Evolutionary conservation across 345 rosid genomes (phyloP).

Genomic region (Melastoma malabathricum): DNA sequence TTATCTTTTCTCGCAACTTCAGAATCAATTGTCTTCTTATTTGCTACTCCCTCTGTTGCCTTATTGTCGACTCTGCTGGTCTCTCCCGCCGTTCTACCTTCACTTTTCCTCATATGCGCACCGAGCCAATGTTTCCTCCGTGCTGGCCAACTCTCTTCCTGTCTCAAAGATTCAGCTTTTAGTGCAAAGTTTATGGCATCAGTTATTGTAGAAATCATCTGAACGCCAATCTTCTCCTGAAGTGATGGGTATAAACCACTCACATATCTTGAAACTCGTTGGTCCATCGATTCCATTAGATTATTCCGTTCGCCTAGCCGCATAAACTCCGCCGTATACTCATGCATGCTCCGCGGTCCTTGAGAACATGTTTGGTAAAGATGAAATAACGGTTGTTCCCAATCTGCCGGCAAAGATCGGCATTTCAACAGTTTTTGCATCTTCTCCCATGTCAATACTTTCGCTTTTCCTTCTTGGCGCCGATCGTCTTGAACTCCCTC

Average conservation of each 20-base stretch:
- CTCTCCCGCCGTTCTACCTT: too few relatives aligned
- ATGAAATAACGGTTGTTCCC: constrained; percentile 2
- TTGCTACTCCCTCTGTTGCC: neutral
- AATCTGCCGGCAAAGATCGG: neutral
- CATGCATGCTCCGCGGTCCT: neutral
- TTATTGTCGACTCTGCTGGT: neutral
- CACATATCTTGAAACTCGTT: neutral
- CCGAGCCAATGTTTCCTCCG: too few relatives aligned
- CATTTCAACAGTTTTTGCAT: neutral
- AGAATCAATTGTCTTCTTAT: rapidly evolving
- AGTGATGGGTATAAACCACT: neutral
- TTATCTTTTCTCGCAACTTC: neutral
- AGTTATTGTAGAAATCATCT: neutral
- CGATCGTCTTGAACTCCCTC: neutral
- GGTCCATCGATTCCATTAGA: neutral
- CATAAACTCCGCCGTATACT: neutral
- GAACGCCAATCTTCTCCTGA: neutral
- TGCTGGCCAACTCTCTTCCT: too few relatives aligned
- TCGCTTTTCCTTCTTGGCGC: neutral
- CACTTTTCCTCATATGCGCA: too few relatives aligned
- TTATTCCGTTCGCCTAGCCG: neutral
- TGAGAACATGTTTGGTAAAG: neutral
- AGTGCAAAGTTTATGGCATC: neutral
- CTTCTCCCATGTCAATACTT: neutral
- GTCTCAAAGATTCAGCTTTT: neutral